Percentiles rank a stretch among this genome's conserved stretches.
phyloP scores from a whole-genome alignment of 2,329 filamentous ascomycete species.

The Pseudogymnoascus sp. region DNA sequence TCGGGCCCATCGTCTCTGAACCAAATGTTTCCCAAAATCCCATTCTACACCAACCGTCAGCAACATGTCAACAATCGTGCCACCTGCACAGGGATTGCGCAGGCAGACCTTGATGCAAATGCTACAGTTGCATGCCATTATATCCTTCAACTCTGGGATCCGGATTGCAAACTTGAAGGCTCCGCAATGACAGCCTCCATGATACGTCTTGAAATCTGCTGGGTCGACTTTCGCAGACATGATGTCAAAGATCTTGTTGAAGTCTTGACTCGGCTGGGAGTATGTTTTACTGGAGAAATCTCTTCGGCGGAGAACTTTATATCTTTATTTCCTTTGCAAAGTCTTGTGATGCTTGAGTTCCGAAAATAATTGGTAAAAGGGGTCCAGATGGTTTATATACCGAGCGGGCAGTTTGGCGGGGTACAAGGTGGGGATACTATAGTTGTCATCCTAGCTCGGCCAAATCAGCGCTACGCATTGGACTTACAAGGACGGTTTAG shows the following conservation, averaged over 20 bases:
- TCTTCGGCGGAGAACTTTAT: background rate
- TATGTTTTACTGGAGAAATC: background rate
- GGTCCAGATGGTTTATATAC: background rate
- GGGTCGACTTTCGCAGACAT: background rate
- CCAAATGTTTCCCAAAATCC: background rate
- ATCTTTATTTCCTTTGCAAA: background rate
- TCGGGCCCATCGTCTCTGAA: background rate
- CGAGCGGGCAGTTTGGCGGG: background rate
- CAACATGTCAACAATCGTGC: background rate
- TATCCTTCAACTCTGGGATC: conserved; percentile 52
- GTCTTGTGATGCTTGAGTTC: background rate
- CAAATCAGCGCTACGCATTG: background rate
- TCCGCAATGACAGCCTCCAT: conserved; percentile 53
- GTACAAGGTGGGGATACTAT: background rate
- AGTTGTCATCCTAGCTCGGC: background rate
- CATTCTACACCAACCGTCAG: background rate
- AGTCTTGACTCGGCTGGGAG: background rate
- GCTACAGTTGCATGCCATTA: conserved; percentile 59
- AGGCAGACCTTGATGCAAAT: conserved; percentile 49
- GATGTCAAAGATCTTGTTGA: background rate
- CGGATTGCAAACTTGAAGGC: conserved; percentile 46
- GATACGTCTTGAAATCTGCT: conserved; percentile 30
- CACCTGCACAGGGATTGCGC: conserved; percentile 34
- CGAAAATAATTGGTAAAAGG: background rate
- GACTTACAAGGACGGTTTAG: background rate